These are phyloP conservation scores for Xylaria palmicola DNA, from an alignment of 495 filamentous ascomycete species.

Conservation along the genomic window DNA sequence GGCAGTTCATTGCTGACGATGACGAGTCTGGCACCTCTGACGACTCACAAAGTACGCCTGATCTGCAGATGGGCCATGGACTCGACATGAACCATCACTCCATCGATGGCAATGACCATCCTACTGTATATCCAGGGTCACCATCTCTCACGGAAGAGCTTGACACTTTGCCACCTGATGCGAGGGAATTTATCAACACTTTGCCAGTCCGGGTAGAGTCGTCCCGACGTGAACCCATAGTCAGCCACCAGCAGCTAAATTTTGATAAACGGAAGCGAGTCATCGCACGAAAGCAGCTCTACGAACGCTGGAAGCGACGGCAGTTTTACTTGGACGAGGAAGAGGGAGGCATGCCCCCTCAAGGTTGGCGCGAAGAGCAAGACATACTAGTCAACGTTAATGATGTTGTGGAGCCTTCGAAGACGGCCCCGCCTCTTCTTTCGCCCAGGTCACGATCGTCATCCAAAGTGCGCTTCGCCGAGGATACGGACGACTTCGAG, in stretches of 20 bases:
- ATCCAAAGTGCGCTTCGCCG: conserved; percentile 80
- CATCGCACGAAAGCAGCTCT: conserved; percentile 52
- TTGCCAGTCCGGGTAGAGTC: conserved; percentile 29
- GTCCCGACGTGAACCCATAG: conserved; percentile 22
- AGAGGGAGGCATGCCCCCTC: conserved; percentile 64
- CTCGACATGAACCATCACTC: conserved; percentile 20
- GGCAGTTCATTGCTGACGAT: conserved; percentile 18
- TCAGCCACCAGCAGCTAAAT: conserved; percentile 18
- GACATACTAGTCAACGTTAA: conserved; percentile 49
- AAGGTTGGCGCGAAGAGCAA: conserved; percentile 64
- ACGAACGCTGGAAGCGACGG: conserved; percentile 70
- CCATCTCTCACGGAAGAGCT: too few relatives aligned
- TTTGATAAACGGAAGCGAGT: conserved; percentile 26
- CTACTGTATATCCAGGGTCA: conserved; percentile 9
- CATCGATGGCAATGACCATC: conserved; percentile 1
- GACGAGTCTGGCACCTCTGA: conserved; percentile 23
- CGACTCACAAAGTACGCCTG: conserved; percentile 23
- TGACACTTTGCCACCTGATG: too few relatives aligned
- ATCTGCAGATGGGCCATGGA: conserved; percentile 23
- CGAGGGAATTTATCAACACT: conserved; percentile 27
- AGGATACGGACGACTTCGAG: conserved; percentile 71
- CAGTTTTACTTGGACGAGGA: conserved; percentile 81
- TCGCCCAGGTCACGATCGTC: conserved; percentile 77
- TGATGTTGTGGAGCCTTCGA: conserved; percentile 40
- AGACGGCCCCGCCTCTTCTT: conserved; percentile 42